Percentiles rank a stretch among this genome's conserved stretches.
Evolutionary conservation across 2,329 filamentous ascomycete genomes (phyloP).

Genomic region (Cryphonectria nitschkei): DNA sequence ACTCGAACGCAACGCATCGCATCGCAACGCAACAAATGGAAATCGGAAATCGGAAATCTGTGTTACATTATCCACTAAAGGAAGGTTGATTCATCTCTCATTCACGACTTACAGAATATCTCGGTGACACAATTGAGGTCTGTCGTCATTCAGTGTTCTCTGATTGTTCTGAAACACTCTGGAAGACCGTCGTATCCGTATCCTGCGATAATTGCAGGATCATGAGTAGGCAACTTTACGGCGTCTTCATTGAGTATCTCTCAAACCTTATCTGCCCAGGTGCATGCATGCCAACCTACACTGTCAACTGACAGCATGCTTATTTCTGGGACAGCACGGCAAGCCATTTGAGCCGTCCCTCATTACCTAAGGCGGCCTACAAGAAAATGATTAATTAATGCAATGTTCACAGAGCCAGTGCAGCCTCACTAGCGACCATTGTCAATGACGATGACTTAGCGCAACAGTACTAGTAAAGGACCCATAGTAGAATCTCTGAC

Average conservation of each 20-base stretch:
- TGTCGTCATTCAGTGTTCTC: background rate
- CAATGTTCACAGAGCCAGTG: background rate
- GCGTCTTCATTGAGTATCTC: background rate
- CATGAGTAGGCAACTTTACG: background rate
- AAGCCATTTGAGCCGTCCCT: background rate
- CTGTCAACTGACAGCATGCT: background rate
- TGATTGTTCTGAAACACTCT: background rate
- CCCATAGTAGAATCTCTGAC: constrained; percentile 4
- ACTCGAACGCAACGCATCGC: too few species aligned
- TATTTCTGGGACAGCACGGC: background rate
- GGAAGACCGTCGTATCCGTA: background rate
- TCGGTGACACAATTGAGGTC: background rate
- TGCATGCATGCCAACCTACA: background rate
- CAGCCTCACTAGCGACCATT: background rate
- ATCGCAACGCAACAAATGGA: background rate
- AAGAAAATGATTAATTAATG: background rate
- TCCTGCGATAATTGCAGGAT: background rate
- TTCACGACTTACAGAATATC: background rate
- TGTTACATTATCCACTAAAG: background rate
- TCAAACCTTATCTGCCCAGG: background rate
- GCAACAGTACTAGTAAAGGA: background rate
- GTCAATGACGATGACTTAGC: constrained; percentile 6
- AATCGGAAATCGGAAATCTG: background rate
- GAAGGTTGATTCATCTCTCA: background rate
- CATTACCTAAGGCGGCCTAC: background rate